A percentile compares a stretch with the other conserved stretches of the same genome.
These are phyloP conservation scores for Ogataea henricii DNA, from an alignment of 805 yeast species.

Conservation along the genomic window DNA sequence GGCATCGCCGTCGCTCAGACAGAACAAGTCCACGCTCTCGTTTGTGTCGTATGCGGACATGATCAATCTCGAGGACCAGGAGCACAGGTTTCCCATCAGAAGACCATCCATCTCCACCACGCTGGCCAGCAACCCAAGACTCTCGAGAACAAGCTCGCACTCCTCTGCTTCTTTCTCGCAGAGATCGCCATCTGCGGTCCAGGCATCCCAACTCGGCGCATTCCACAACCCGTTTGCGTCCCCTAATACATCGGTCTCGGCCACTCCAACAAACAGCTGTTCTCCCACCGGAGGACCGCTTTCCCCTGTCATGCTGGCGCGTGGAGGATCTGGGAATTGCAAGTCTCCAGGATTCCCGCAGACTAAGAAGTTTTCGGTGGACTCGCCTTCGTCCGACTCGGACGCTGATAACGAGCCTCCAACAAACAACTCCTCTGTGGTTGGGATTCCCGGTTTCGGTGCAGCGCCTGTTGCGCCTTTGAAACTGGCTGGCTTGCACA, in stretches of 20 bases:
- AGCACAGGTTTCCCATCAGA: constrained; percentile 43
- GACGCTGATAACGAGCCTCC: constrained; percentile 19
- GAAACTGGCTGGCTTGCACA: constrained; percentile 27
- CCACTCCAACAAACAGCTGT: constrained; percentile 9
- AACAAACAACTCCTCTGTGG: not conserved
- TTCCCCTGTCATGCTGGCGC: constrained; percentile 16
- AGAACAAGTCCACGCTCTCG: constrained; percentile 40
- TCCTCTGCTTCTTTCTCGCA: constrained; percentile 22
- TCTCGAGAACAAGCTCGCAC: constrained; percentile 32
- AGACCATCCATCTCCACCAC: constrained; percentile 59
- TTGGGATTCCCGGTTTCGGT: constrained; percentile 1
- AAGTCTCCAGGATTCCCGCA: constrained; percentile 14
- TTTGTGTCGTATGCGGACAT: constrained; percentile 83
- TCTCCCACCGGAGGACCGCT: constrained; percentile 17
- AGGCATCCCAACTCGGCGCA: constrained; percentile 17
- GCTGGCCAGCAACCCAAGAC: constrained; percentile 34
- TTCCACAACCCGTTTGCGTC: constrained; percentile 13
- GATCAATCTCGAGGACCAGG: constrained; percentile 64
- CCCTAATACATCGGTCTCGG: constrained; percentile 13
- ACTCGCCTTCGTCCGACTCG: constrained; percentile 29
- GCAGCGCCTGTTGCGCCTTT: constrained; percentile 15
- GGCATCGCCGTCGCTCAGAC: constrained; percentile 39
- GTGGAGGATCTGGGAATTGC: constrained; percentile 20
- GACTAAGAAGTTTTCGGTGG: constrained; percentile 34
- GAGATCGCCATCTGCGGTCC: constrained; percentile 22